Evolutionary conservation across 768 basidiomycete species (phyloP).

Genomic region (Psilocybe sp.): DNA sequence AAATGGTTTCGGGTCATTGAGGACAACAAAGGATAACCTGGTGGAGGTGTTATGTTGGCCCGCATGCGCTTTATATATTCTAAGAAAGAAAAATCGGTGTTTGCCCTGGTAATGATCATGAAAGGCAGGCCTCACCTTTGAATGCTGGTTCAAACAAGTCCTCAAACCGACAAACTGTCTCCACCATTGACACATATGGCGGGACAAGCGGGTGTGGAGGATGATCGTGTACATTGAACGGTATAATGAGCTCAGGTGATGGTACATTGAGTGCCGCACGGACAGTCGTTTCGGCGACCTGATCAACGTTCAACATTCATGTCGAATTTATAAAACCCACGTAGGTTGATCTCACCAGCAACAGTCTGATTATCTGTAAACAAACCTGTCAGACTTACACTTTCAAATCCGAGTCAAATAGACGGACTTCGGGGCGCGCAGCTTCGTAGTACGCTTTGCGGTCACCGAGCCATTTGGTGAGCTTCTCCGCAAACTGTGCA

Average conservation of each 20-base stretch:
- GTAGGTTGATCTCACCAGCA: slow-evolving; percentile 33
- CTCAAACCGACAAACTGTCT: slow-evolving; percentile 25
- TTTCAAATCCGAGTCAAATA: neutral
- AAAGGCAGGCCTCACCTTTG: slow-evolving; percentile 20
- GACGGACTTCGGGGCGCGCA: slow-evolving; percentile 46
- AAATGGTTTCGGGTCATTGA: neutral
- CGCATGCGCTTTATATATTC: too few relatives aligned
- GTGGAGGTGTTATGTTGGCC: too few relatives aligned
- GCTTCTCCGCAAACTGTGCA: slow-evolving; percentile 27
- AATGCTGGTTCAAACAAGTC: slow-evolving; percentile 32
- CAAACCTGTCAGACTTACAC: slow-evolving; percentile 2
- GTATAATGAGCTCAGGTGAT: slow-evolving; percentile 10
- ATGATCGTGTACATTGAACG: slow-evolving; percentile 29
- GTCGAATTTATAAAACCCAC: neutral
- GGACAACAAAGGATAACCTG: neutral
- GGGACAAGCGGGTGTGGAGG: slow-evolving; percentile 28
- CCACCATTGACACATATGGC: slow-evolving; percentile 33
- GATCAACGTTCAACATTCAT: neutral
- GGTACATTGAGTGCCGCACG: slow-evolving; percentile 22
- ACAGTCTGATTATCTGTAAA: slow-evolving; percentile 45
- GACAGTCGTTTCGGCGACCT: slow-evolving; percentile 39
- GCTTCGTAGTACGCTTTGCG: slow-evolving; percentile 50
- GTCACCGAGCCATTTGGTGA: slow-evolving; percentile 43
- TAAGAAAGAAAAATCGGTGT: too few relatives aligned
- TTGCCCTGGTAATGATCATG: neutral